Conservation (phyloP, 305 asterid genomes). For the Caryopteris hybrid region DNA sequence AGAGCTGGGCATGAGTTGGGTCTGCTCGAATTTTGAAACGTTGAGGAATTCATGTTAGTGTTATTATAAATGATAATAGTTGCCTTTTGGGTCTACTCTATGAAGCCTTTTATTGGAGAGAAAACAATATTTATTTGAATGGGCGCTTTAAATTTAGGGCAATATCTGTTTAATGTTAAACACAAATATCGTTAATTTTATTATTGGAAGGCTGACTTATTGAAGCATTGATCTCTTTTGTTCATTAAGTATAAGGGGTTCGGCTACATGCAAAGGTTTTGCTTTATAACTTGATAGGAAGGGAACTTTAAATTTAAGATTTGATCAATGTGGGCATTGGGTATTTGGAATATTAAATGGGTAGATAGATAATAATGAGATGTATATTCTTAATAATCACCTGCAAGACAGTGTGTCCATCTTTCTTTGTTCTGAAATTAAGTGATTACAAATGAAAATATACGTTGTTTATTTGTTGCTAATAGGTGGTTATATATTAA, state of each 20-base stretch:
- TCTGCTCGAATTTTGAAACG: slow-evolving; percentile 2
- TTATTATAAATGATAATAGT: slow-evolving; percentile 9
- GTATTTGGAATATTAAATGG: background rate
- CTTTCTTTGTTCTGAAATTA: background rate
- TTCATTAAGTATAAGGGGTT: background rate
- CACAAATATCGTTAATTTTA: background rate
- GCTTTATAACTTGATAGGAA: background rate
- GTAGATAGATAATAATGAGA: background rate
- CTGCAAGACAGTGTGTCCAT: background rate
- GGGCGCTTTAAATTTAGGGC: background rate
- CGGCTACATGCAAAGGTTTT: background rate
- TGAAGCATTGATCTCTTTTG: background rate
- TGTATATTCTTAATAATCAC: background rate
- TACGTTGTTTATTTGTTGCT: background rate
- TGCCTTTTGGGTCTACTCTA: background rate
- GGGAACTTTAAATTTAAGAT: background rate
- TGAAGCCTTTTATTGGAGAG: background rate
- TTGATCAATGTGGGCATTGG: background rate
- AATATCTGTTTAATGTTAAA: background rate
- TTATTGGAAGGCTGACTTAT: background rate
- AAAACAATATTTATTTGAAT: background rate
- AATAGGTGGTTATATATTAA: background rate
- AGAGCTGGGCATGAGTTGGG: slow-evolving; percentile 3
- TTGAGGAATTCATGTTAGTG: slow-evolving; percentile 1
- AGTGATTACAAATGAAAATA: background rate